phyloP scores from a whole-genome alignment of 2,329 filamentous ascomycete genomes.

The Colletotrichum eremochloae region DNA sequence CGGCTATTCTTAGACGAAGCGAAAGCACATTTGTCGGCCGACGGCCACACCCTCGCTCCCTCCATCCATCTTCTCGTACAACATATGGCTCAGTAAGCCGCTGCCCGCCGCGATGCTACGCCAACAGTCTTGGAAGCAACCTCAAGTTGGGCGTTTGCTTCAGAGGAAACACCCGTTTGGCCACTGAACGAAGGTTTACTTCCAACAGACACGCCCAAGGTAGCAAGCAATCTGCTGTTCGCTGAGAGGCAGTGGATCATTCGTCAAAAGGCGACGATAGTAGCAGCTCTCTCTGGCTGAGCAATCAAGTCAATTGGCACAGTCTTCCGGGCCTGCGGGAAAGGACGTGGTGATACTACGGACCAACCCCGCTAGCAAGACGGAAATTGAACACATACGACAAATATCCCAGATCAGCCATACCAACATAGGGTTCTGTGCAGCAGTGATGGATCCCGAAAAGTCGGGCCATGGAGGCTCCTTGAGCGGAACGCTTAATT shows the following conservation, averaged over 20 bases:
- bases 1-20: conserved; percentile 40
- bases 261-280: not conserved
- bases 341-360: conserved; percentile 19
- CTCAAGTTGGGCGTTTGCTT: conserved; percentile 19
- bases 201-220: not conserved
- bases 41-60: not conserved
- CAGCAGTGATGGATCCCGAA: conserved; percentile 2
- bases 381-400: conserved; percentile 15
- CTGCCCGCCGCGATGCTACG: conserved; percentile 35
- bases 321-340: conserved; percentile 20
- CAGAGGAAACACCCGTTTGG: conserved; percentile 20
- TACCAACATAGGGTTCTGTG: conserved; percentile 2
- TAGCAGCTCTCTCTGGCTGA: not conserved
- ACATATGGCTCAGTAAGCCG: conserved; percentile 13
- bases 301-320: conserved; percentile 1
- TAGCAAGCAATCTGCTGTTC: not conserved
- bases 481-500: not conserved
- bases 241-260: not conserved
- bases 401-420: conserved; percentile 6
- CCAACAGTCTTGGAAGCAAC: conserved; percentile 27
- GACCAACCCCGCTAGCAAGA: conserved; percentile 6
- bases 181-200: not conserved
- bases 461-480: not conserved
- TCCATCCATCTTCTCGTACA: not conserved
- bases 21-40: conserved; percentile 9